Percentiles rank a stretch among this genome's conserved stretches.
Conservation (phyloP, 257 asterid species). For the Penstemon barbatus region DNA sequence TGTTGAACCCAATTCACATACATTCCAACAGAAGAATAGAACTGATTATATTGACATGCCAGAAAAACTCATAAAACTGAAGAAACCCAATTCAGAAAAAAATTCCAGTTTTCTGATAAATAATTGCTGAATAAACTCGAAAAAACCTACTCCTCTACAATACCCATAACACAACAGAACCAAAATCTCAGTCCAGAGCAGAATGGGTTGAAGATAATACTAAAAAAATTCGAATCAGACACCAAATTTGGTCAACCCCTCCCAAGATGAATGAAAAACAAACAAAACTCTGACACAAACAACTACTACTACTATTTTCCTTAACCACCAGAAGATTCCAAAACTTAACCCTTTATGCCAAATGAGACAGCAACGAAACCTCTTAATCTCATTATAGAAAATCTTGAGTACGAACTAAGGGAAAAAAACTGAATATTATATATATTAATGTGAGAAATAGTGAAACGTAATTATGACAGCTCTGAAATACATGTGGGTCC, state of each 20-base stretch:
- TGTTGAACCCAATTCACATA: constrained; percentile 25
- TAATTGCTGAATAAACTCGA: constrained; percentile 25
- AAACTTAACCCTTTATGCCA: constrained; percentile 45
- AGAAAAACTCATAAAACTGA: constrained; percentile 13
- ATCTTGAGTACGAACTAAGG: constrained; percentile 19
- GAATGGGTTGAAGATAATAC: constrained; percentile 11
- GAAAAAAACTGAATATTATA: neutral
- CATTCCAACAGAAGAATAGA: constrained; percentile 20
- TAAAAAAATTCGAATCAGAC: constrained; percentile 31
- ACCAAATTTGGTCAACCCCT: constrained; percentile 71
- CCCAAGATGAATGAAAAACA: constrained; percentile 32
- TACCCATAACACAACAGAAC: constrained; percentile 27
- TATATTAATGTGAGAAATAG: constrained; percentile 27
- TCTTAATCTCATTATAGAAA: constrained; percentile 24
- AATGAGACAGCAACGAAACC: constrained; percentile 31
- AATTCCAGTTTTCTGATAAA: constrained; percentile 21
- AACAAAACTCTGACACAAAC: constrained; percentile 51
- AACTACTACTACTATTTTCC: constrained; percentile 26
- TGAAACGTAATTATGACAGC: constrained; percentile 45
- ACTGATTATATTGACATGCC: neutral
- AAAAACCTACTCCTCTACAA: constrained; percentile 22
- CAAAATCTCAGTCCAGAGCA: constrained; percentile 48
- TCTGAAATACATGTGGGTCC: constrained; percentile 41
- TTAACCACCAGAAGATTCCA: constrained; percentile 69
- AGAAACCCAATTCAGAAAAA: constrained; percentile 29